These are phyloP conservation scores for Diplodia scrobiculata DNA, from an alignment of 2,329 filamentous ascomycete genomes.

Conservation along the genomic window DNA sequence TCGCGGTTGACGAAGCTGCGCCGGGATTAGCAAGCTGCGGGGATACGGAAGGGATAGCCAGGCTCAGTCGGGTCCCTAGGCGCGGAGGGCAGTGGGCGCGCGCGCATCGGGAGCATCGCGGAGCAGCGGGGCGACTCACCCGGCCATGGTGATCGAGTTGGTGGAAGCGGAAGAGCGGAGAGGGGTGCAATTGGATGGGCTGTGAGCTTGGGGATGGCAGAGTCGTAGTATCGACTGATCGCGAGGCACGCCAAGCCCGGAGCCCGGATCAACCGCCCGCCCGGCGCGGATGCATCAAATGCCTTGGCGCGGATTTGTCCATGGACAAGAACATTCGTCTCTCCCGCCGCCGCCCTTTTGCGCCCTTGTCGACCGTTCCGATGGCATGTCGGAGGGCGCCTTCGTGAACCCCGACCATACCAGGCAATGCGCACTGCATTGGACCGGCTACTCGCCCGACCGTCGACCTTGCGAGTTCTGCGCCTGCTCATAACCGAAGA, in stretches of 20 bases:
- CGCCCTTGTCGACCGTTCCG: not conserved
- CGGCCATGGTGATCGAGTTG: constrained; percentile 26
- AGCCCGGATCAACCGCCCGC: not conserved
- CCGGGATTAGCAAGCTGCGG: constrained; percentile 27
- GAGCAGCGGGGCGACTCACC: constrained; percentile 5
- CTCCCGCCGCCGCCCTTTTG: not conserved
- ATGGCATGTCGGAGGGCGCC: constrained; percentile 20
- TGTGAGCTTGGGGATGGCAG: constrained; percentile 16
- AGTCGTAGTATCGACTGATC: constrained; percentile 25
- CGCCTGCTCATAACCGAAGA: constrained; percentile 33
- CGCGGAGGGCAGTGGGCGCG: constrained; percentile 6
- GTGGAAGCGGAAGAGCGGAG: constrained; percentile 20
- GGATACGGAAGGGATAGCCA: not conserved
- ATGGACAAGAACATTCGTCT: not conserved
- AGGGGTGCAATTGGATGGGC: constrained; percentile 25
- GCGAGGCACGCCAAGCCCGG: constrained; percentile 18
- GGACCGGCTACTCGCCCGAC: constrained; percentile 51
- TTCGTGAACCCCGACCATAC: not conserved
- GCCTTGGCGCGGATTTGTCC: constrained; percentile 20
- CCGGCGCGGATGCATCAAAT: constrained; percentile 10
- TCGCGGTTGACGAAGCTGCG: constrained; percentile 65
- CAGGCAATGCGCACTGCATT: constrained; percentile 49
- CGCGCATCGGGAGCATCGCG: not conserved
- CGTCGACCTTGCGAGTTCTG: constrained; percentile 47
- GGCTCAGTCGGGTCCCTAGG: constrained; percentile 2